These are phyloP conservation scores for Trichoderma breve DNA, from an alignment of 2,329 filamentous ascomycete species.

Conservation along the genomic window DNA sequence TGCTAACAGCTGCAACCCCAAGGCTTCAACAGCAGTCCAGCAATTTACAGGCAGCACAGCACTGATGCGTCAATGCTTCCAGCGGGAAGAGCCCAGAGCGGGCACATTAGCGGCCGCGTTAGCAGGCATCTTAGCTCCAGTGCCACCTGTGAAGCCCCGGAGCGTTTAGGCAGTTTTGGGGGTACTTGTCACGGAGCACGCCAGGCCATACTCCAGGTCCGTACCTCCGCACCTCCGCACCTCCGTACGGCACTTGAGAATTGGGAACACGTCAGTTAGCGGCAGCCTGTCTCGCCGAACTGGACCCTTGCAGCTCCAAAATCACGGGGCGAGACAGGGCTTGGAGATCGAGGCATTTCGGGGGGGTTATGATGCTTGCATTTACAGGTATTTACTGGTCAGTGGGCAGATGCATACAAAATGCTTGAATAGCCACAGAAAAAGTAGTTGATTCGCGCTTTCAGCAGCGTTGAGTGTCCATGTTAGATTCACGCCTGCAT, in stretches of 20 bases:
- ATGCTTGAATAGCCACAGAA: not conserved
- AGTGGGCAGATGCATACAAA: not conserved
- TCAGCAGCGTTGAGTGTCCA: not conserved
- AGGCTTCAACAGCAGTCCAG: not conserved
- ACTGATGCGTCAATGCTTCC: not conserved
- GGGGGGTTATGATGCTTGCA: not conserved
- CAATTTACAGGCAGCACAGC: not conserved
- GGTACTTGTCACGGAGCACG: not conserved
- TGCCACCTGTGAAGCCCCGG: not conserved
- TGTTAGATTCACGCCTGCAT: not conserved
- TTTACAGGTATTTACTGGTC: not conserved
- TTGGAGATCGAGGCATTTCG: not conserved
- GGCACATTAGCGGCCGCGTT: not conserved
- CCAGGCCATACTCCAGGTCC: not conserved
- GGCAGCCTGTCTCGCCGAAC: slow-evolving; percentile 19
- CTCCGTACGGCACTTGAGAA: slow-evolving; percentile 7
- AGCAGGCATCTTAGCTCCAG: not conserved
- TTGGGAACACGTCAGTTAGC: slow-evolving; percentile 17
- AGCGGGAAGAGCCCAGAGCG: not conserved
- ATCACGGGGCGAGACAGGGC: not conserved
- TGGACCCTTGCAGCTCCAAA: not conserved
- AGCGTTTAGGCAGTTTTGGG: not conserved
- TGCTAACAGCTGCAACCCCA: not conserved
- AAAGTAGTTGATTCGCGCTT: not conserved
- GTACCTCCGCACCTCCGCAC: slow-evolving; percentile 12